Base-by-base conservation (phyloP, 2,329 filamentous ascomycete genomes). In the Aspergillus japonicus region DNA sequence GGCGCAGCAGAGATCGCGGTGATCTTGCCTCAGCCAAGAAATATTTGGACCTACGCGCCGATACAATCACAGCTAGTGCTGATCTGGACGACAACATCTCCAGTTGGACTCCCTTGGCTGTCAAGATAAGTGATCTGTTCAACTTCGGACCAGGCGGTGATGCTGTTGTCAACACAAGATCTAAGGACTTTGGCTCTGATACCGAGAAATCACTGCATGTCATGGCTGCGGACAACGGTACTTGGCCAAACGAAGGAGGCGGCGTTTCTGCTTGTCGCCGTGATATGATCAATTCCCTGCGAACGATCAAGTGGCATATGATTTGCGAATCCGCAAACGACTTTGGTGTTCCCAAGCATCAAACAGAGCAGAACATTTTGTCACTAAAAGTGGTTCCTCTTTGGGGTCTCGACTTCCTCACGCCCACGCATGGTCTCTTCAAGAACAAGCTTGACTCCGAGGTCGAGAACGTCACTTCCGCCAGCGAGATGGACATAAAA, bases 201-300 rank as follows among this genome's bases (percentile, higher is more conserved):
- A 83, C 79, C 1, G 71, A 77, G 12, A 76, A 80, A 26, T 78
- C 75, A 3, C 75, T 83, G 4, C 82, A 82, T 33, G 81, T 84
- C 54, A 79, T 84, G 62, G 82, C 82, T 54, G 75, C 77, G 21
- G 82, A 84, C 63, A 83, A 77, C 23, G 82, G 82, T 12, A 83
- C 81, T 61, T 83, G 81, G 81, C 81, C 81, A 2, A 80, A 82
- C 59, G 79, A 80, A 60, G 81, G 81, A 35, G 82, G 82, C 59
- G 82, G 82, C 64, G 82, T 85, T 14, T 84, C 82, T 42, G 82
- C 82, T 58, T 85, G 82, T 70, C 75, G 82, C 47, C 77, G 82
- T 48, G 82, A 85, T 66, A 76, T 85, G 68, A 81, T 85, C 68
- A 83, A 85, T 64, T 80, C 79, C 14, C 78, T 83, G 62, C 75